Evolutionary conservation across 176 grass and related monocot species (phyloP), one percentile per base, ranked within the genome.

Genomic region (Chloris gayana): DNA sequence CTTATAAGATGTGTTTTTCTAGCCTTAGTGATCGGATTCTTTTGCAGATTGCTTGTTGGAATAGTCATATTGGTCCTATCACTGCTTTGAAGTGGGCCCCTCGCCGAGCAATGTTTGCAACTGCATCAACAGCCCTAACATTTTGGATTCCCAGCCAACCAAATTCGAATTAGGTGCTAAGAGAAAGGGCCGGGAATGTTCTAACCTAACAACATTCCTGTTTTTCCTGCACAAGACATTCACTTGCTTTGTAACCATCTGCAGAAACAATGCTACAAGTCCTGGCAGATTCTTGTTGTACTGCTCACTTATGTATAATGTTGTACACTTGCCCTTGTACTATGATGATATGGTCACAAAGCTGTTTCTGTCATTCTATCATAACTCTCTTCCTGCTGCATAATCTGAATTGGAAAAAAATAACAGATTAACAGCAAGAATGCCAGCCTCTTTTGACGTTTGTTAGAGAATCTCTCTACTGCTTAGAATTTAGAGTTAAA

Each of bases 41-140:
- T 72, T 79, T 62, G 34, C 85, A 99, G 92, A 81, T 95, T 83
- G 88, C 88, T 64, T 88, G 73, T 82, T 99, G 96, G 96, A 93
- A 93, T 70, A 95, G 90, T 80, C 94, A 99, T 69, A 95, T 99
- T 27, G 92, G 96, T 54, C 88, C 90, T 24, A 89, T 91, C 76
- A 93, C 90, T 73, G 88, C 90, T 75, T 87, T 99, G 26, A 99
- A 88, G 70, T 99, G 93, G 96, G 88, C 92, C 31, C 90, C 90
- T 38, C 86, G 93, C 25, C 87, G 93, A 71, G 93, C 91, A 14
- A 91, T 99, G 93, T 95, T 99, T 69, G 96, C 93, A 49, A 83
- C 92, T 47, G 93, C 96, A 37, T 95, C 96, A 21, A 87, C 87
- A 13, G 97, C 88, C 18, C 86, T 99, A 45, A 91, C 97, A 66